Conservation (phyloP, 495 filamentous ascomycete genomes). For the Annulohypoxylon stygium region DNA sequence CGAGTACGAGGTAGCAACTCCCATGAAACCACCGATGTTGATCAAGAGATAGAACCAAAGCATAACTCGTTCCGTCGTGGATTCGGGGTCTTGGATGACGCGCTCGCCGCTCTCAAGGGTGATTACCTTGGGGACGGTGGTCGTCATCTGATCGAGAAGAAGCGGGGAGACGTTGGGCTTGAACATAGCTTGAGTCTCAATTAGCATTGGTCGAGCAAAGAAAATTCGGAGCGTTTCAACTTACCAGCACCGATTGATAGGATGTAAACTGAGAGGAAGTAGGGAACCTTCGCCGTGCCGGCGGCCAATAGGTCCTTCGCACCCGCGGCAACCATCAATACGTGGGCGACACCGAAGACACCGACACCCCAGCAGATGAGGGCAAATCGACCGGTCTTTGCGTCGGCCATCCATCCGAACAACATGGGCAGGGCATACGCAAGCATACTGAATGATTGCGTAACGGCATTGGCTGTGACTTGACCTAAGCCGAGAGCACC, state of each 20-base stretch:
- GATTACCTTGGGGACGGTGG: slow-evolving; percentile 60
- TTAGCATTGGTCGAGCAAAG: slow-evolving; percentile 12
- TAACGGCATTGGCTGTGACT: slow-evolving; percentile 69
- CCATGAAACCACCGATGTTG: slow-evolving; percentile 74
- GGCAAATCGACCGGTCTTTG: slow-evolving; percentile 69
- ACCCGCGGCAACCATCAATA: slow-evolving; percentile 72
- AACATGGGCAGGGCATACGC: slow-evolving; percentile 71
- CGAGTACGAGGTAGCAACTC: slow-evolving; percentile 64
- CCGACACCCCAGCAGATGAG: slow-evolving; percentile 72
- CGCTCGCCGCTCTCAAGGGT: slow-evolving; percentile 62
- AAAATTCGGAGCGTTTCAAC: slow-evolving; percentile 46
- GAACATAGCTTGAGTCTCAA: slow-evolving; percentile 61
- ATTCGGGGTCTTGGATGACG: slow-evolving; percentile 70
- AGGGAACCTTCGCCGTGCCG: slow-evolving; percentile 68
- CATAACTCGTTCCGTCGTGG: slow-evolving; percentile 73
- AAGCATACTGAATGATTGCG: slow-evolving; percentile 71
- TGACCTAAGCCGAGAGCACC: slow-evolving; percentile 73
- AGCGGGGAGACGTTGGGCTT: slow-evolving; percentile 77
- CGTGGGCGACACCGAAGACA: slow-evolving; percentile 75
- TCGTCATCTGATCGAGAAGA: slow-evolving; percentile 69
- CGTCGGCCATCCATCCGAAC: slow-evolving; percentile 70
- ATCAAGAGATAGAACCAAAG: slow-evolving; percentile 74
- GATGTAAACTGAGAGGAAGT: slow-evolving; percentile 69
- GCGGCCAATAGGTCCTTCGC: slow-evolving; percentile 69
- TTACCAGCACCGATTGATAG: slow-evolving; percentile 75